A percentile compares a stretch with the other conserved stretches of the same genome.
These are phyloP conservation scores for Lachancea waltii DNA, from an alignment of 805 yeast genomes.

Conservation along the genomic window DNA sequence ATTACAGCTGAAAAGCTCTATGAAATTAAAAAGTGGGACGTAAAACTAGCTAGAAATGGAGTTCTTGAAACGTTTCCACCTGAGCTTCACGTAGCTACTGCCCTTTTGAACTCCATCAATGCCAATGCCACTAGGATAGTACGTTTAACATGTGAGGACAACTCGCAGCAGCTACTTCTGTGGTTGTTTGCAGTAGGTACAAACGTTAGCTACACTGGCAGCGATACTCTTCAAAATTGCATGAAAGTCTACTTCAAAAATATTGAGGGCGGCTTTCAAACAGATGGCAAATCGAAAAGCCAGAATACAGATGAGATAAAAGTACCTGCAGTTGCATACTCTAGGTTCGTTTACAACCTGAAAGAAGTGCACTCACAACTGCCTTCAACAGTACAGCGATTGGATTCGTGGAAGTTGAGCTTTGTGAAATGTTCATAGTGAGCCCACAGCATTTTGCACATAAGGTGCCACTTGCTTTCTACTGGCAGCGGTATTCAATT, in stretches of 20 bases:
- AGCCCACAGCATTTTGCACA: conserved; percentile 15
- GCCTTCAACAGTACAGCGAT: conserved; percentile 10
- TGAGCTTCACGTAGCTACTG: conserved; percentile 18
- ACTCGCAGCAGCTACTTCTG: conserved; percentile 9
- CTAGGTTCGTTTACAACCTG: conserved; percentile 13
- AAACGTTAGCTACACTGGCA: conserved; percentile 13
- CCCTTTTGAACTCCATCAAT: conserved; percentile 17
- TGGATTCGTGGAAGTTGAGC: conserved; percentile 23
- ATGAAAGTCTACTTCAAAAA: conserved; percentile 22
- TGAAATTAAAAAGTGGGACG: conserved; percentile 26
- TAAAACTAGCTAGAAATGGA: conserved; percentile 10
- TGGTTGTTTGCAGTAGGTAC: conserved; percentile 29
- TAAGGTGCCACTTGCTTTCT: conserved; percentile 83
- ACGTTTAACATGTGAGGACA: conserved; percentile 12
- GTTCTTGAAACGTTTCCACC: conserved; percentile 14
- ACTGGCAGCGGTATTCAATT: conserved; percentile 57
- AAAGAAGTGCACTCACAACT: conserved; percentile 10
- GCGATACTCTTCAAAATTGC: conserved; percentile 11
- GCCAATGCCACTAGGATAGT: conserved; percentile 23
- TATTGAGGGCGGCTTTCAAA: background rate
- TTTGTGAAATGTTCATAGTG: conserved; percentile 10
- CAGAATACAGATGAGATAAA: conserved; percentile 20
- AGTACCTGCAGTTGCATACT: conserved; percentile 13
- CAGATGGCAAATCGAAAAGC: background rate
- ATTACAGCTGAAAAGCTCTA: conserved; percentile 15